phyloP scores from a whole-genome alignment of 345 rosid genomes.

The Moringa oleifera region DNA sequence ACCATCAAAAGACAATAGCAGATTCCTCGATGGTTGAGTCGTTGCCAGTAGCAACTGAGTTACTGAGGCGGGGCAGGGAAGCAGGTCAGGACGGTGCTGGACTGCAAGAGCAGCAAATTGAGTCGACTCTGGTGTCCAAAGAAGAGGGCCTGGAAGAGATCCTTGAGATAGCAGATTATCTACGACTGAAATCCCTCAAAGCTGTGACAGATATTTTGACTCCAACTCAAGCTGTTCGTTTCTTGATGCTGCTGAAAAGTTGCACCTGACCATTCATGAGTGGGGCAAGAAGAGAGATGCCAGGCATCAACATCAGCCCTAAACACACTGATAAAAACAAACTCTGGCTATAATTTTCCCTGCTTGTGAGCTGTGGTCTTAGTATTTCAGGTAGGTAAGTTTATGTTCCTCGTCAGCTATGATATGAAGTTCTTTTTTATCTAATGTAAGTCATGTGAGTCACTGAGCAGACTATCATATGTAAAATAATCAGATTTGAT shows the following conservation, averaged over 20 bases:
- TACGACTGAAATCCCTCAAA: slow-evolving; percentile 35
- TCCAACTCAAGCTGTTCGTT: slow-evolving; percentile 39
- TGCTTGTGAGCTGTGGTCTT: too few relatives aligned
- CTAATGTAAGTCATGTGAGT: too few relatives aligned
- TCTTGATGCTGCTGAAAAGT: slow-evolving; percentile 43
- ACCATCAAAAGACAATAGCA: slow-evolving; percentile 33
- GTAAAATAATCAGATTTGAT: too few relatives aligned
- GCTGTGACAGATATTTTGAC: slow-evolving; percentile 19
- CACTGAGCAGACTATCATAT: too few relatives aligned
- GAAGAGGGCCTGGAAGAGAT: slow-evolving; percentile 15
- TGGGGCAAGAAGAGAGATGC: slow-evolving; percentile 30
- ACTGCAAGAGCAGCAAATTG: slow-evolving; percentile 14
- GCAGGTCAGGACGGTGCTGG: not conserved
- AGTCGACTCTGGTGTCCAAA: slow-evolving; percentile 5
- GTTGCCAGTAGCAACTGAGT: slow-evolving; percentile 24
- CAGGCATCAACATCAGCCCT: too few relatives aligned
- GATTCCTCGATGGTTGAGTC: slow-evolving; percentile 44
- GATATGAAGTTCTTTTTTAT: too few relatives aligned
- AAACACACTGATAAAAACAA: too few relatives aligned
- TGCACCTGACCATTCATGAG: slow-evolving; percentile 40
- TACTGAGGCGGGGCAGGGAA: not conserved
- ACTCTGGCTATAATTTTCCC: too few relatives aligned
- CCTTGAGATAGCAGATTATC: slow-evolving; percentile 26
- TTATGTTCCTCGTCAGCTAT: too few relatives aligned
- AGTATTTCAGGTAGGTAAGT: too few relatives aligned